Evolutionary conservation across 805 yeast species (phyloP), one percentile per base, ranked within the genome.

Genomic region (Candida montana): DNA sequence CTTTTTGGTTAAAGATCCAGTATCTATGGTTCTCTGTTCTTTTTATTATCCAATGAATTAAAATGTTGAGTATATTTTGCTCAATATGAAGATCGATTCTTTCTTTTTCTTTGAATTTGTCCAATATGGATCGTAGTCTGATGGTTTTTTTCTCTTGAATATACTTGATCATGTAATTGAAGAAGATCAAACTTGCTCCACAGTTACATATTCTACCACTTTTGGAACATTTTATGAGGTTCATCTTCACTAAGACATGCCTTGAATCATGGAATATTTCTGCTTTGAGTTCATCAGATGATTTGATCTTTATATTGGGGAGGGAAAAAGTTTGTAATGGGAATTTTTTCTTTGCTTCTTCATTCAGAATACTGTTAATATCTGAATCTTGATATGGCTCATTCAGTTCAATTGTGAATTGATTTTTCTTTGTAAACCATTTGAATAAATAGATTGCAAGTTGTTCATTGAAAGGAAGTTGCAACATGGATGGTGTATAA

Each of bases 241-340:
- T 50, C 5, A 29, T 18, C 10, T 34, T 39, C 11, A 53, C 50
- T 7, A 64, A 38, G 6, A 39, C 37, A 33, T 55, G 59, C 19
- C 65, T 44, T 2, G 58, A 45, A 1, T 41, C 40, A 31, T 61
- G 61, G 42, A 64, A 61, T 3, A 55, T 21, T n/a, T 53, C 43
- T 12, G 43, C 46, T 35, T 52, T 49, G 1, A 49, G 37, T 9
- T 48, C 46, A 35, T 48, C 42, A 7, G 33, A 23, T 5, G 48
- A 33, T 12, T 41, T 37, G n/a, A 53, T 32, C 10, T 42, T 38
- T 4, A 33, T 10, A 5, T 36, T 39, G 2, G 49, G 38, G 3
- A 46, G 27, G 1, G 44, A 42, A 9, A 54, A 41, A 0, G 44
- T 31, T 36, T 53, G 42, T 31, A 20, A 20, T 4, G 54, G 40